Conservation (phyloP, 2,329 filamentous ascomycete genomes). For the Ophiocordyceps robertsii region DNA sequence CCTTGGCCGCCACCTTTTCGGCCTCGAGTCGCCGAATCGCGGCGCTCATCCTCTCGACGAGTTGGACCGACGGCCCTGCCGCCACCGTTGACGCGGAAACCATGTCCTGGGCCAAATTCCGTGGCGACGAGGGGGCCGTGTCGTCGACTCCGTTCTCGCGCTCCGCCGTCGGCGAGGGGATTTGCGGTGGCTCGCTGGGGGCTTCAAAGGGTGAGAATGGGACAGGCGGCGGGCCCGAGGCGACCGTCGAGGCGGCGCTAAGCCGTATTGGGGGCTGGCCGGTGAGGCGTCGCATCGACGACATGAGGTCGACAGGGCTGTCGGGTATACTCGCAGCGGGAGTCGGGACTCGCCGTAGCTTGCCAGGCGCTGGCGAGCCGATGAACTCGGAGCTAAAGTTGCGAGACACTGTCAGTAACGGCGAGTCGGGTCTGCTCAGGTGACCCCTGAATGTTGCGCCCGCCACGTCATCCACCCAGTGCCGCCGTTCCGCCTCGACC, state of each 20-base stretch:
- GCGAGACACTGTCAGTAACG: constrained; percentile 34
- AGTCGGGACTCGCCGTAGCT: constrained; percentile 20
- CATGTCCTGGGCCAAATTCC: constrained; percentile 67
- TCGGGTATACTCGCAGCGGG: constrained; percentile 37
- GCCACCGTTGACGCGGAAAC: constrained; percentile 80
- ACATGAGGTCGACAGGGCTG: constrained; percentile 22
- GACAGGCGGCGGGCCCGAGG: constrained; percentile 21
- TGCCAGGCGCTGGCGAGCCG: constrained; percentile 26
- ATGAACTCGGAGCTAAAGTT: constrained; percentile 42
- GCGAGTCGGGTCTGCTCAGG: constrained; percentile 40
- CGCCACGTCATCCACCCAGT: constrained; percentile 39
- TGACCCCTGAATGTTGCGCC: constrained; percentile 23
- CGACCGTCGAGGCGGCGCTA: constrained; percentile 22
- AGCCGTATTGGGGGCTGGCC: constrained; percentile 30
- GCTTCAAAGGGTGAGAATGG: constrained; percentile 36
- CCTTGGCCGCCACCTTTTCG: constrained; percentile 78
- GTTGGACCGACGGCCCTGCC: constrained; percentile 82
- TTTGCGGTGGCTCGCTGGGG: constrained; percentile 17
- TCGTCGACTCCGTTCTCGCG: constrained; percentile 40
- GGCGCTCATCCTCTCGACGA: constrained; percentile 92
- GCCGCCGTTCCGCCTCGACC: constrained; percentile 27
- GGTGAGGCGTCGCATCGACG: constrained; percentile 33
- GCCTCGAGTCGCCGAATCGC: constrained; percentile 82
- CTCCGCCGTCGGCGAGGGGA: constrained; percentile 26
- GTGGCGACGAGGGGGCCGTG: constrained; percentile 39